Conservation (phyloP, 805 yeast species). For the Yamadazyma insecticola region DNA sequence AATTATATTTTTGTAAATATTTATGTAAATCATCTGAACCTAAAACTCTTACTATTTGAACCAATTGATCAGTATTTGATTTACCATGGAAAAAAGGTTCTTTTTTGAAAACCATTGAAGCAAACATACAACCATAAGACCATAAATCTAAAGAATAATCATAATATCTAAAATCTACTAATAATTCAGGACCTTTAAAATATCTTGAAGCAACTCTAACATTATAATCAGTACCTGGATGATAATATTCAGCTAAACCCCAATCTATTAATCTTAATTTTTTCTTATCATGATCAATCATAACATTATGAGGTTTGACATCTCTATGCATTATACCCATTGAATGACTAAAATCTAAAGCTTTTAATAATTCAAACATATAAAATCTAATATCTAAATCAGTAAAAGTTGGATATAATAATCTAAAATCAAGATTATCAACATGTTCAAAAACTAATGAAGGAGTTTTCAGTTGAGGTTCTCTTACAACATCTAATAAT, state of each 20-base stretch:
- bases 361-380: slow-evolving; percentile 75
- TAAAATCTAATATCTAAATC: slow-evolving; percentile 75
- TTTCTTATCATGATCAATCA: slow-evolving; percentile 74
- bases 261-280: slow-evolving; percentile 79
- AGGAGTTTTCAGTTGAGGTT: slow-evolving; percentile 80
- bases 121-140: slow-evolving; percentile 90
- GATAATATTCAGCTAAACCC: slow-evolving; percentile 94
- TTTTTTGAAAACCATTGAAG: slow-evolving; percentile 80
- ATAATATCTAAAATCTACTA: slow-evolving; percentile 76
- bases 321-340: slow-evolving; percentile 95
- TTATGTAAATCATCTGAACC: slow-evolving; percentile 74
- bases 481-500: slow-evolving; percentile 81
- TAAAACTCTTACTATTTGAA: slow-evolving; percentile 81
- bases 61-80: slow-evolving; percentile 87
- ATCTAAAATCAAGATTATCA: slow-evolving; percentile 80
- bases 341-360: slow-evolving; percentile 84
- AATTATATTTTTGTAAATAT: slow-evolving; percentile 65
- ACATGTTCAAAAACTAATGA: slow-evolving; percentile 84
- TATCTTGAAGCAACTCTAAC: slow-evolving; percentile 90
- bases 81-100: slow-evolving; percentile 94
- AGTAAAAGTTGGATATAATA: slow-evolving; percentile 75
- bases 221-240: slow-evolving; percentile 83
- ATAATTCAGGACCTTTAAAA: slow-evolving; percentile 87
- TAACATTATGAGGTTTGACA: slow-evolving; percentile 89
- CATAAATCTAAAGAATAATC: slow-evolving; percentile 88